A percentile compares a stretch with the other conserved stretches of the same genome.
phyloP scores from a whole-genome alignment of 2,329 filamentous ascomycete species.

The Xylaria arbuscula region DNA sequence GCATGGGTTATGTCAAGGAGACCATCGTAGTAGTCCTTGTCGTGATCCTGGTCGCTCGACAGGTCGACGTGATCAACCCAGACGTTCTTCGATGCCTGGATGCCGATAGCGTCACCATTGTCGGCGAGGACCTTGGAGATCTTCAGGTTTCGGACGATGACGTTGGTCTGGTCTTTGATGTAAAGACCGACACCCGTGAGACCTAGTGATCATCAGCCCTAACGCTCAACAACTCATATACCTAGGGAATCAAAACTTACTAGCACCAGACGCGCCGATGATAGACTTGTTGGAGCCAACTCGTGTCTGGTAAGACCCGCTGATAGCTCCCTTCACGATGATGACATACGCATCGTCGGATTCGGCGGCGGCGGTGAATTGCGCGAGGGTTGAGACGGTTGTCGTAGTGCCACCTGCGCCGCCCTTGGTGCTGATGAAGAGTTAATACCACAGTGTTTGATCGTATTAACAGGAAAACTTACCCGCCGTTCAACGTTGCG shows the following conservation, averaged over 20 bases:
- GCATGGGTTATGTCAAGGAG: conserved; percentile 73
- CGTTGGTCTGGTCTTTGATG: conserved; percentile 65
- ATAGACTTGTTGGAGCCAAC: conserved; percentile 64
- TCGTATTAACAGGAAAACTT: neutral
- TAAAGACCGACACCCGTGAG: conserved; percentile 62
- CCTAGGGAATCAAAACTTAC: conserved; percentile 40
- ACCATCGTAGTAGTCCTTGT: conserved; percentile 78
- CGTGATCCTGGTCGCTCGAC: conserved; percentile 66
- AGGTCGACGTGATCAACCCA: conserved; percentile 78
- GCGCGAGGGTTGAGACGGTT: conserved; percentile 63
- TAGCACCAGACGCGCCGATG: conserved; percentile 56
- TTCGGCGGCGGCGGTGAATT: conserved; percentile 61
- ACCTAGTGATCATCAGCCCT: conserved; percentile 40
- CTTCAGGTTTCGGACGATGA: conserved; percentile 71
- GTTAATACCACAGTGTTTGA: conserved; percentile 11
- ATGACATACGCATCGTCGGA: conserved; percentile 59
- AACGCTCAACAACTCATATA: neutral
- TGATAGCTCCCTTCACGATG: conserved; percentile 59
- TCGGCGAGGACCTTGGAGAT: conserved; percentile 67
- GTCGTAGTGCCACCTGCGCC: conserved; percentile 65
- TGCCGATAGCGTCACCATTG: conserved; percentile 69
- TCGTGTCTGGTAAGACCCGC: conserved; percentile 55
- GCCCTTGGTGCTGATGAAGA: conserved; percentile 58
- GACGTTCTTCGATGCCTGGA: conserved; percentile 67
- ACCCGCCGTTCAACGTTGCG: conserved; percentile 41